These are phyloP conservation scores for Bacidia rubella DNA, from an alignment of 495 filamentous ascomycete species.

Conservation along the genomic window DNA sequence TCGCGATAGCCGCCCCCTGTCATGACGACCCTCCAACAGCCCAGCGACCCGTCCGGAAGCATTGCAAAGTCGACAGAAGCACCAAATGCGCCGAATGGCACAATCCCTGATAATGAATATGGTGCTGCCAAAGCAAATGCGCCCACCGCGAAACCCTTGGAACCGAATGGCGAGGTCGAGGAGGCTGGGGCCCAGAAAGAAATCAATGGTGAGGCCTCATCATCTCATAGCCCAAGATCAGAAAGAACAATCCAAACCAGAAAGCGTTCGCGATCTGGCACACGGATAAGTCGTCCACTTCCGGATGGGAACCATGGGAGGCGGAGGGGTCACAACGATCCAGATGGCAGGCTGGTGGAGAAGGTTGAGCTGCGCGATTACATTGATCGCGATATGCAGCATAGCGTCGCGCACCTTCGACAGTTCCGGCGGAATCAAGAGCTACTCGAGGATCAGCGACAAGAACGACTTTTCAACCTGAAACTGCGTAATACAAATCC, in stretches of 20 bases:
- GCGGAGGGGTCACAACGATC: constrained; percentile 10
- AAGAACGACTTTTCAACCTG: constrained; percentile 20
- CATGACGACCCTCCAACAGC: background rate
- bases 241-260: constrained; percentile 23
- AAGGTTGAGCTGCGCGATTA: constrained; percentile 61
- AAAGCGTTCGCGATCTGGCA: constrained; percentile 49
- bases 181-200: background rate
- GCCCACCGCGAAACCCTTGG: background rate
- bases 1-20: background rate
- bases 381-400: constrained; percentile 59
- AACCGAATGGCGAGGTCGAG: constrained; percentile 28
- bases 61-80: background rate
- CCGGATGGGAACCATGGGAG: constrained; percentile 7
- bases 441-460: constrained; percentile 15
- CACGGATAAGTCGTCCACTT: constrained; percentile 28
- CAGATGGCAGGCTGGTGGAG: constrained; percentile 20
- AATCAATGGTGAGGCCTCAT: background rate
- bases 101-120: background rate
- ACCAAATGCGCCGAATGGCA: background rate
- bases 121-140: background rate
- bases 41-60: background rate
- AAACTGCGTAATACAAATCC: constrained; percentile 36
- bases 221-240: background rate
- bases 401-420: constrained; percentile 45
- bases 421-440: constrained; percentile 24